Conservation (phyloP, 2,329 filamentous ascomycete genomes). For the Dichotomopilus funicola region DNA sequence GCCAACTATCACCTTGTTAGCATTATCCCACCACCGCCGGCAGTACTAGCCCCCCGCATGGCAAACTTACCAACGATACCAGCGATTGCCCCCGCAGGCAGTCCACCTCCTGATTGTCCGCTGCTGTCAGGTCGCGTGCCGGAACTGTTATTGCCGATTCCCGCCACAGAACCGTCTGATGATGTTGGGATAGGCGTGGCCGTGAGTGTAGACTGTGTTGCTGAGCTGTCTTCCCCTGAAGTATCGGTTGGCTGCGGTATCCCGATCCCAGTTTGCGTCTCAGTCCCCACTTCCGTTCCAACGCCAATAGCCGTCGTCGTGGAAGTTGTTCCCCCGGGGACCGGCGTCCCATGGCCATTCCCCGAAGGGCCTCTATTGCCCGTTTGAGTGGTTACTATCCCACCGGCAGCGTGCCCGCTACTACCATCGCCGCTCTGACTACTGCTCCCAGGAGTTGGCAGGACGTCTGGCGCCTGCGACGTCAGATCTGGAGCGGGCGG, state of each 20-base stretch:
- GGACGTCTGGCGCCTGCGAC: too few species aligned
- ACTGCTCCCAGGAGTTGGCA: too few species aligned
- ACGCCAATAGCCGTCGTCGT: too few species aligned
- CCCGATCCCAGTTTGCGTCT: background rate
- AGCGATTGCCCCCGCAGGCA: conserved; percentile 12
- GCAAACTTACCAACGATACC: conserved; percentile 13
- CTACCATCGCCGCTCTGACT: too few species aligned
- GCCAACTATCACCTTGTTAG: conserved; percentile 8
- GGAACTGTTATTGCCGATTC: background rate
- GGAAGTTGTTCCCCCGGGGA: too few species aligned
- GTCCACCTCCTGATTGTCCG: conserved; percentile 1
- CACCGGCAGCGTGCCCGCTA: too few species aligned
- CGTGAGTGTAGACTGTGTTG: background rate
- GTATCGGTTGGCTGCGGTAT: background rate
- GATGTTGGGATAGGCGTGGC: background rate
- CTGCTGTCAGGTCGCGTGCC: background rate
- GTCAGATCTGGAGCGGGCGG: too few species aligned
- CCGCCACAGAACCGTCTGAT: background rate
- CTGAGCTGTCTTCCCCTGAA: background rate
- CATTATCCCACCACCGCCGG: background rate
- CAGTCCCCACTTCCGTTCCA: background rate
- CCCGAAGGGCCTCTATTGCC: too few species aligned
- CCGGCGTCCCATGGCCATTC: too few species aligned
- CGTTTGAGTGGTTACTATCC: too few species aligned
- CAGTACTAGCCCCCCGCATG: too few species aligned